Evolutionary conservation across 2,329 filamentous ascomycete genomes (phyloP).

Genomic region (Fusarium proliferatum): DNA sequence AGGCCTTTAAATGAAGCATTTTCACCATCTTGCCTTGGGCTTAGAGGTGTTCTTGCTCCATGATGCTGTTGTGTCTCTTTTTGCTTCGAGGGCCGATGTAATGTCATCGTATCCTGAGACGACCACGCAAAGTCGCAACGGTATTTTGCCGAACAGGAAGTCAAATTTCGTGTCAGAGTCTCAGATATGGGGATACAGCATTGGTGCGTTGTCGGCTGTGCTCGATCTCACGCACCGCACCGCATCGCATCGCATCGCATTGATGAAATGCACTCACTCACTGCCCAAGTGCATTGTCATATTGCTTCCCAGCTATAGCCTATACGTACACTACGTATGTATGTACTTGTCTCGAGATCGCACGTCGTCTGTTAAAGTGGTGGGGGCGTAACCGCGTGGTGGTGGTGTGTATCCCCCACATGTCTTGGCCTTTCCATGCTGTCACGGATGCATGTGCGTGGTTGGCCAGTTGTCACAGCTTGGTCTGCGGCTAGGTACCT

Average conservation of each 20-base stretch:
- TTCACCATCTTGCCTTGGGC: background rate
- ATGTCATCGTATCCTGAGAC: constrained; percentile 10
- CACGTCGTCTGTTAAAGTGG: constrained; percentile 26
- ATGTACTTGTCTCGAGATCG: constrained; percentile 18
- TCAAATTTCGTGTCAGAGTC: constrained; percentile 14
- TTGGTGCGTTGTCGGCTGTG: constrained; percentile 32
- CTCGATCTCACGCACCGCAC: constrained; percentile 30
- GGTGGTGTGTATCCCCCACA: constrained; percentile 8
- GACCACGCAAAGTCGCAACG: background rate
- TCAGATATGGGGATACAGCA: background rate
- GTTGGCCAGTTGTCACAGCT: constrained; percentile 33
- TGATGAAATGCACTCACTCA: constrained; percentile 6
- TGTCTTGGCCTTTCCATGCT: constrained; percentile 9
- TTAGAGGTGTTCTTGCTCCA: background rate
- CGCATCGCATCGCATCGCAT: constrained; percentile 14
- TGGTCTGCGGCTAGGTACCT: constrained; percentile 13
- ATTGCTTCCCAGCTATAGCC: constrained; percentile 27
- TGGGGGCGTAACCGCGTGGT: constrained; percentile 18
- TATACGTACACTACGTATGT: background rate
- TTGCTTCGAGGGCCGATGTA: background rate
- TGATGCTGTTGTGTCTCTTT: background rate
- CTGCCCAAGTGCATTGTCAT: constrained; percentile 16
- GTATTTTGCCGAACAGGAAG: background rate
- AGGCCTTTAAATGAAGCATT: background rate
- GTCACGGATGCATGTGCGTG: constrained; percentile 24